Base-by-base conservation (phyloP, 306 rosid genomes). In the Calophaca sinica region DNA sequence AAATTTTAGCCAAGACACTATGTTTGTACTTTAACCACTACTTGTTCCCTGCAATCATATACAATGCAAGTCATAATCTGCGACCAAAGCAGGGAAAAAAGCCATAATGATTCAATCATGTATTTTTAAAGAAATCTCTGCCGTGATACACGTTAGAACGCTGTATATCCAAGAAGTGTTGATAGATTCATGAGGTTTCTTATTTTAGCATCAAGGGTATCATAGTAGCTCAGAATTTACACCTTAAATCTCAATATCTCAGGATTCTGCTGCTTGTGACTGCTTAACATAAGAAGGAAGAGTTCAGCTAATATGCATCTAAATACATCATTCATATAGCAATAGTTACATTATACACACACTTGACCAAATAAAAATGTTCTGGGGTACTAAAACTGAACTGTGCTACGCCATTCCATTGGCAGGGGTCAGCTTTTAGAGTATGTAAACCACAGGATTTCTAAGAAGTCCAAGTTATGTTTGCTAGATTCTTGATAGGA, bases 391-490 rank as follows among this genome's bases (percentile, higher is more conserved):
- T 65, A 49, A 76, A 39, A 64, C 75, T 70, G 46, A 70, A 14
- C 44, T 29, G 52, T 8, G 49, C 72, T 72, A 42, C 62, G 45
- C 13, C 74, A 54, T 62, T 67, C 44, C 46, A 59, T 13, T 67
- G 68, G 80, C 41, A 53, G 65, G 55, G 59, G 62, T 49, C 35
- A 46, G 79, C 67, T 79, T 72, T 31, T 63, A 54, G 78, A 63
- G 64, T 52, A 39, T 12, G 45, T 61, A 51, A 32, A 42, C 41
- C 49, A 73, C 9, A 49, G 4, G 36, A 39, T 52, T 59, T 50
- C 5, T 2, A 35, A 66, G 35, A 63, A 79, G 70, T 55, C 41
- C 41, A 75, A 32, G 46, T 44, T 33, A 72, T 32, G 68, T 53
- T 53, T 54, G 58, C 78, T 45, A 72, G 52, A 72, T 64, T 64